Evolutionary conservation across 179 eudicot species (phyloP), one percentile per base, ranked within the genome.

Genomic region (Beta lomatogona): DNA sequence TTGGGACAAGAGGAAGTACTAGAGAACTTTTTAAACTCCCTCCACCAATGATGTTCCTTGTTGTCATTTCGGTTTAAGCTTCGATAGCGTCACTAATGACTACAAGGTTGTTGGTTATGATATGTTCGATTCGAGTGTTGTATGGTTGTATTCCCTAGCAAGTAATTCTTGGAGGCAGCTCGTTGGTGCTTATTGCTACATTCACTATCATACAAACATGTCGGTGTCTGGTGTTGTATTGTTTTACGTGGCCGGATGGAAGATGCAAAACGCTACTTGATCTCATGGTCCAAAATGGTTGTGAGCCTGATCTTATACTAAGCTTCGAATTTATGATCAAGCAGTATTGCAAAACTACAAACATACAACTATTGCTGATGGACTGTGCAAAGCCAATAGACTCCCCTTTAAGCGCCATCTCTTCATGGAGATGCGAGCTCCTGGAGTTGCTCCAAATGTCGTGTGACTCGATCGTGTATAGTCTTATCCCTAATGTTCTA

Each of bases 381-480:
- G 68, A 11, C 10, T 41, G 36, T 59, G 68, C 5, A 76, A 76
- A 22, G 36, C 41, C 41, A 36, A 36, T 36, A 36, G 41, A 36
- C 41, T 36, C 41, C 21, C 14, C 31, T 16, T 65, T 41, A 70
- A 55, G 41, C 2, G 41, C 41, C 41, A 36, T 2, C 41, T 36
- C 41, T 36, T 36, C 41, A 36, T 36, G 41, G 41, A 36, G 41
- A 36, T 36, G 41, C 3, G 41, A 9, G 21, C 11, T 22, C 6
- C 45, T 76, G 70, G 70, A 76, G 36, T 36, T 36, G 41, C 41
- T 36, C 41, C 41, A 36, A 36, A 2, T 36, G 41, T 36, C 41
- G 41, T 36, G 41, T 2, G 41, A 45, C 28, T 25, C 4, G 73
- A 79, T 31, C 79, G 86, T 68, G 66, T 83, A 28, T 46, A 50